phyloP scores from a whole-genome alignment of 2,329 filamentous ascomycete species.

The Nothopassalora personata region DNA sequence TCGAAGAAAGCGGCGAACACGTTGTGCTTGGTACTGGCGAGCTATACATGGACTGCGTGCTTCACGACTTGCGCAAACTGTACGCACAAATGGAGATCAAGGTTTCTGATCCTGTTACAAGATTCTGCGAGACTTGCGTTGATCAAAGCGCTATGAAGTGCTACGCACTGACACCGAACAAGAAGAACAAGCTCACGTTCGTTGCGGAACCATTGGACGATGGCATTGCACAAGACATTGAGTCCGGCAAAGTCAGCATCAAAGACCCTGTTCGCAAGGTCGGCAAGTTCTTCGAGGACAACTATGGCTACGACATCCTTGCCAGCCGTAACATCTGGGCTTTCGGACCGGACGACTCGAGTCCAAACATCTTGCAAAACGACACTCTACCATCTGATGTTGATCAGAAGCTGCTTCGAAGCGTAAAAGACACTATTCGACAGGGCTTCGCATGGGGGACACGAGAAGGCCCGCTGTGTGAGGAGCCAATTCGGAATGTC shows the following conservation, averaged over 20 bases:
- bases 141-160: constrained; percentile 97
- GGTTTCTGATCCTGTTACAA: constrained; percentile 92
- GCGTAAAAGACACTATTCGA: constrained; percentile 84
- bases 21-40: constrained; percentile 92
- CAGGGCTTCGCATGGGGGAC: constrained; percentile 98
- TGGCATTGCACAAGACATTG: constrained; percentile 91
- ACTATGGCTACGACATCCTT: constrained; percentile 93
- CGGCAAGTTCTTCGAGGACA: constrained; percentile 94
- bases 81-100: constrained; percentile 99
- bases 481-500: constrained; percentile 97
- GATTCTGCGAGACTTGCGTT: constrained; percentile 96
- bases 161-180: constrained; percentile 95
- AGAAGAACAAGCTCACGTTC: constrained; percentile 99
- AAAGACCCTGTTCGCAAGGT: constrained; percentile 88
- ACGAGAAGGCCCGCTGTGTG: constrained; percentile 89
- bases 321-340: constrained; percentile 96
- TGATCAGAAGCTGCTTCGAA: constrained; percentile 82
- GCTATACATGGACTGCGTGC: constrained; percentile 98
- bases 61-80: constrained; percentile 86
- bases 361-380: constrained; percentile 93
- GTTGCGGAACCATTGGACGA: constrained; percentile 93
- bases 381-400: constrained; percentile 93
- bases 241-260: constrained; percentile 83
- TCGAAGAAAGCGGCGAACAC: constrained; percentile 96
- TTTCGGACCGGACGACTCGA: constrained; percentile 91